Evolutionary conservation across 805 yeast species (phyloP), one percentile per base, ranked within the genome.

Genomic region (Priceomyces fermenticarens): DNA sequence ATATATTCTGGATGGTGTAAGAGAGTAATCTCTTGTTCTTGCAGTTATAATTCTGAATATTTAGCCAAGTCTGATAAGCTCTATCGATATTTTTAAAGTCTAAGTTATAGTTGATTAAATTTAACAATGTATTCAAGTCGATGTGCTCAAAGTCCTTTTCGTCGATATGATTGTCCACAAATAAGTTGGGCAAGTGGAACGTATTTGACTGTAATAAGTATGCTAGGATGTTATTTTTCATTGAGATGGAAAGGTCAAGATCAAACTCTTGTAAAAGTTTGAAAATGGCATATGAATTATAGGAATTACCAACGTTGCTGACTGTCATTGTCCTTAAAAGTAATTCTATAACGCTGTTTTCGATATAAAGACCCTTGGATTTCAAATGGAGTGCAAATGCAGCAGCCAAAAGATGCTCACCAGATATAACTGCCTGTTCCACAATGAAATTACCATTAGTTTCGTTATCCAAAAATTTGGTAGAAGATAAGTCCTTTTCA

Each of bases 401-500:
- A 9, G 54, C 30, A 3, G 61, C 62, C 7, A 58, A 37, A 9
- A 59, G 30, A 10, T 49, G 48, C 7, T 60, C 63, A 3, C 65
- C 64, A 10, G 47, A 42, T 3, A 39, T 12, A 3, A 45, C 42
- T 2, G 61, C 42, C 32, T 49, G 57, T 2, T 30, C 29, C 1
- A 58, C 41, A 8, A 61, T 23, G 16, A 46, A 20, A 27, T 47
- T 51, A 14, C 43, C 55, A 9, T 30, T 10, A 6, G 14, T 25
- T 12, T 10, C 15, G 25, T 28, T 25, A 16, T 16, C 11, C 3
- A 27, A 20, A 32, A 5, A 23, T 12, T 32, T 33, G 3, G 16
- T 4, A 7, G 23, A 12, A 26, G 14, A 11, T 25, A 16, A 11
- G 12, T 13, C 10, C 20, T 25, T 20, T 17, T 13, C 30, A 35